Percentiles rank a stretch among this genome's conserved stretches.
These are phyloP conservation scores for Mortierella sp. DNA, from an alignment of 371 early-diverging fungal genomes.

Conservation along the genomic window DNA sequence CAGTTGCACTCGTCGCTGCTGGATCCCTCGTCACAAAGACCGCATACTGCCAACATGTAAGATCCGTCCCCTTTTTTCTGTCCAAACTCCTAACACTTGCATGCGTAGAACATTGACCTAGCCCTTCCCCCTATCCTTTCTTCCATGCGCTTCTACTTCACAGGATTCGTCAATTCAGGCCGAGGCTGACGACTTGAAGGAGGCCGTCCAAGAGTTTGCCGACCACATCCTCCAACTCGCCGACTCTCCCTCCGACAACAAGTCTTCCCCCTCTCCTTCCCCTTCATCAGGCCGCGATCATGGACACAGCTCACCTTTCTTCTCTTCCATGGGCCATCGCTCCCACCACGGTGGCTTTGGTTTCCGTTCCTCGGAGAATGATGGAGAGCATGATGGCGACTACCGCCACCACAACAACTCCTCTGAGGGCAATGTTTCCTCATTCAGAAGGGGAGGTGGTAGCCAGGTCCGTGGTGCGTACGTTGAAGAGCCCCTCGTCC, in stretches of 20 bases:
- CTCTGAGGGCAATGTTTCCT: neutral
- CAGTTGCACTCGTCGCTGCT: constrained; percentile 14
- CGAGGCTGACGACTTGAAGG: constrained; percentile 39
- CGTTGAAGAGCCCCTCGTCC: constrained; percentile 46
- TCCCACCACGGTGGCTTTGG: constrained; percentile 2
- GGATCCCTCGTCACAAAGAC: constrained; percentile 15
- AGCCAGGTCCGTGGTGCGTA: constrained; percentile 22
- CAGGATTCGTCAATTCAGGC: constrained; percentile 34
- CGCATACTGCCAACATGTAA: constrained; percentile 35
- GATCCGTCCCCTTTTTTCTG: neutral
- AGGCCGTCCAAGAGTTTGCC: constrained; percentile 46
- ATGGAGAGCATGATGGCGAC: neutral
- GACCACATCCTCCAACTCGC: constrained; percentile 42
- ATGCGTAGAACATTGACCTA: neutral
- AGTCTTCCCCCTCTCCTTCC: constrained; percentile 3
- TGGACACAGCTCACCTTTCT: constrained; percentile 23
- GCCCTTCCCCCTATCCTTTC: neutral
- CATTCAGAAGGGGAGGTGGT: neutral
- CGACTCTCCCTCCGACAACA: constrained; percentile 24
- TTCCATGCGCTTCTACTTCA: neutral
- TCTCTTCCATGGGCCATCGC: constrained; percentile 17
- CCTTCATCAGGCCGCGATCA: constrained; percentile 4
- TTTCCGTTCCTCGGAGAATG: neutral
- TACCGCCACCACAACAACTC: neutral
- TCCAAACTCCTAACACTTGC: neutral